Conservation (phyloP, 2,329 filamentous ascomycete species). For the Aureobasidium melanogenum region DNA sequence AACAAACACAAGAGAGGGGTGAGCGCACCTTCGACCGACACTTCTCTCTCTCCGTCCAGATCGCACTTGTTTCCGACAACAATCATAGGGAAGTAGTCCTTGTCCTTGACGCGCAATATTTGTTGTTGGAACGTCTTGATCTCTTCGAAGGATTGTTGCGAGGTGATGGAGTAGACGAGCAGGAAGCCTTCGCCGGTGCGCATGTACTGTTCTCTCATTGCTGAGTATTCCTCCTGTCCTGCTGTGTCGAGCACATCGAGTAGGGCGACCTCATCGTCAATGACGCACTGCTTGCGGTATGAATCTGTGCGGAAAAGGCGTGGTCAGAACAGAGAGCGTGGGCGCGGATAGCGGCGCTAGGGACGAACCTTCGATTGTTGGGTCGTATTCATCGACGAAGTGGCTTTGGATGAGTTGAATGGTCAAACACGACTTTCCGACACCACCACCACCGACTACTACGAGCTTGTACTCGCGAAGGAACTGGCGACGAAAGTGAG, state of each 20-base stretch:
- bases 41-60: conserved; percentile 84
- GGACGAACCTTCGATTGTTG: conserved; percentile 86
- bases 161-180: conserved; percentile 96
- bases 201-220: conserved; percentile 99
- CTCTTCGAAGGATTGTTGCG: conserved; percentile 94
- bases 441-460: conserved; percentile 93
- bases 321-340: neutral
- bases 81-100: conserved; percentile 98
- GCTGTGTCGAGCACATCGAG: conserved; percentile 97
- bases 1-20: neutral
- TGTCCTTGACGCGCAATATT: conserved; percentile 92
- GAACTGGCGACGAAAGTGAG: conserved; percentile 29
- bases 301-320: conserved; percentile 56
- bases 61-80: conserved; percentile 99
- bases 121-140: conserved; percentile 98
- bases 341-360: neutral
- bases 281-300: conserved; percentile 98
- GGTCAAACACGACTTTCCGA: conserved; percentile 97
- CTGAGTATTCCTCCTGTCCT: conserved; percentile 97
- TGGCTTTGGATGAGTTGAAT: conserved; percentile 79
- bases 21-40: conserved; percentile 76
- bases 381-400: conserved; percentile 99
- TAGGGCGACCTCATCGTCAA: conserved; percentile 94
- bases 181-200: conserved; percentile 96
- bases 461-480: conserved; percentile 56